These are phyloP conservation scores for Fomitopsis pinicola DNA, from an alignment of 1,284 basidiomycete species.

Conservation along the genomic window DNA sequence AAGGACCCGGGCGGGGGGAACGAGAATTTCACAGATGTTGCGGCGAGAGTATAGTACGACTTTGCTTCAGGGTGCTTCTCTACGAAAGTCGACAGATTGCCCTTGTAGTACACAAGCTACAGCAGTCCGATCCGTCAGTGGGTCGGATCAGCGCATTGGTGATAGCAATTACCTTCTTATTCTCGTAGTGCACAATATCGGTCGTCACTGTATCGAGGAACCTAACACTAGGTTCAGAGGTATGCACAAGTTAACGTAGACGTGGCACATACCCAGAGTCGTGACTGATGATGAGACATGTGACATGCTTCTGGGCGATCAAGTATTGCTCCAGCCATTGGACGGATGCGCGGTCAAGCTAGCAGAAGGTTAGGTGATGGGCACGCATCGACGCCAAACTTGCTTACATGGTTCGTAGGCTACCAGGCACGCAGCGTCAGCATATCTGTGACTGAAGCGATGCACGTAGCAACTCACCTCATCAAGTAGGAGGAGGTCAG, in stretches of 20 bases:
- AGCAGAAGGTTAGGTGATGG: constrained; percentile 12
- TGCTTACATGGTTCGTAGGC: constrained; percentile 89
- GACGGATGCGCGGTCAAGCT: constrained; percentile 89
- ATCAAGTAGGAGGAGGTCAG: constrained; percentile 89
- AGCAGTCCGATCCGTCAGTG: background rate
- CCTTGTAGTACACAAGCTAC: constrained; percentile 92
- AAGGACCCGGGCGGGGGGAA: constrained; percentile 96
- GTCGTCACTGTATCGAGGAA: constrained; percentile 98
- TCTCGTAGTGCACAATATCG: constrained; percentile 98
- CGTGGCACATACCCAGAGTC: constrained; percentile 76
- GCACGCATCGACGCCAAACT: constrained; percentile 6
- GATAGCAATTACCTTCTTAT: constrained; percentile 66
- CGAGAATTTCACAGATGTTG: constrained; percentile 92
- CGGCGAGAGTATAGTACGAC: constrained; percentile 96
- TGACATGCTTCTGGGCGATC: constrained; percentile 75
- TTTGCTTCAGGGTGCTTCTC: constrained; percentile 90
- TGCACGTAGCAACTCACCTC: constrained; percentile 41
- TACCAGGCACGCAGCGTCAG: constrained; percentile 30
- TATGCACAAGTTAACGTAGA: background rate
- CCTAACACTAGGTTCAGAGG: constrained; percentile 32
- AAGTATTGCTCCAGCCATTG: constrained; percentile 94
- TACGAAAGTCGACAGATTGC: constrained; percentile 93
- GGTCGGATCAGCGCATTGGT: constrained; percentile 9
- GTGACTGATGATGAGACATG: constrained; percentile 95
- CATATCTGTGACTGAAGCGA: constrained; percentile 5